Evolutionary conservation across 2,329 filamentous ascomycete species (phyloP).

Genomic region (Aspergillus candidus): DNA sequence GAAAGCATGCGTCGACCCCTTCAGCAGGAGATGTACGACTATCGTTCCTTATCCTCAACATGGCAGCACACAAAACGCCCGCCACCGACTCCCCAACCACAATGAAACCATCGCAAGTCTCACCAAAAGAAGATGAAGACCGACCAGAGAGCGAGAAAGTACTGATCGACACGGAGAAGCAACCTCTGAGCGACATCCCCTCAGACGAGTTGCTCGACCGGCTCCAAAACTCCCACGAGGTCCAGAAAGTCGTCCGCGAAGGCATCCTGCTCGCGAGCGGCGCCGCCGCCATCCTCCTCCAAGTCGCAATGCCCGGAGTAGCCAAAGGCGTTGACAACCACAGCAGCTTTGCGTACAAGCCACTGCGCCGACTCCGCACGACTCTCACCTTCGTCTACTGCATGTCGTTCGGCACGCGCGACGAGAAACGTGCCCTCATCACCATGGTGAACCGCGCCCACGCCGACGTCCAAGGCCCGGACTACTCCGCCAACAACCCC

Average conservation of each 20-base stretch:
- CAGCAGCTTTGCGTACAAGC: slow-evolving; percentile 3
- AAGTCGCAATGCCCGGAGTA: slow-evolving; percentile 6
- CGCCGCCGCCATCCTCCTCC: slow-evolving; percentile 3
- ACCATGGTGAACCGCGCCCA: slow-evolving; percentile 3
- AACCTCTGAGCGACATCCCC: no score
- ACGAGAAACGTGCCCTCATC: slow-evolving; percentile 2
- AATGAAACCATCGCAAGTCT: no score
- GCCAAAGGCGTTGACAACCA: slow-evolving; percentile 6
- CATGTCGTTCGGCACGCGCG: slow-evolving; percentile 3
- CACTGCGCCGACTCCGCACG: slow-evolving; percentile 1
- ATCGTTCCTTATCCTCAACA: no score
- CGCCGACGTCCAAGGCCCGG: background rate
- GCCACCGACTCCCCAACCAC: no score
- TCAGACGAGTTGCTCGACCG: no score
- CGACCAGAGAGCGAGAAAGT: no score
- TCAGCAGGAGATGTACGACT: no score
- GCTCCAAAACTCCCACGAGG: no score
- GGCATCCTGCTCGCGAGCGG: slow-evolving; percentile 2
- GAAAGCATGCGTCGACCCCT: no score
- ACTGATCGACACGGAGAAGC: no score
- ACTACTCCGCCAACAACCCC: slow-evolving; percentile 4
- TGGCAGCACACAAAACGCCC: no score
- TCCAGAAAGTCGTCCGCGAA: background rate
- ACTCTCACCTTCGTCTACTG: slow-evolving; percentile 5
- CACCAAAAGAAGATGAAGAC: no score